These are phyloP conservation scores for Pseudognaphalium luteoalbum DNA, from an alignment of 129 eudicot genomes.

Conservation along the genomic window DNA sequence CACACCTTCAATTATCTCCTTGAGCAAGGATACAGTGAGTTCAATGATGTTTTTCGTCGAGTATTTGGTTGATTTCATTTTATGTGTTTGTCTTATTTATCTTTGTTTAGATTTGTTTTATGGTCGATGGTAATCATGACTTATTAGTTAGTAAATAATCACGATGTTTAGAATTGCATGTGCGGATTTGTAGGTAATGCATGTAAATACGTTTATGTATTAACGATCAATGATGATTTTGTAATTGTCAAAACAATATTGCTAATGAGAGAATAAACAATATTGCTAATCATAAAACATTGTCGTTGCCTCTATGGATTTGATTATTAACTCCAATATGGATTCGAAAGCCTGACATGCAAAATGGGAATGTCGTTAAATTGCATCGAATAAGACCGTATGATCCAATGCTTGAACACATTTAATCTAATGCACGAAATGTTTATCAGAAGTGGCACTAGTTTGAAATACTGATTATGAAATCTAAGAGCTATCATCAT, in stretches of 20 bases:
- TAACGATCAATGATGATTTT: not conserved
- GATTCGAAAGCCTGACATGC: not conserved
- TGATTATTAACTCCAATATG: conserved; percentile 1
- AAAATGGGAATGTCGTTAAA: not conserved
- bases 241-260: not conserved
- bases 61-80: not conserved
- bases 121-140: not conserved
- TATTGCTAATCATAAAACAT: not conserved
- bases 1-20: conserved; percentile 39
- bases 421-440: too few species aligned
- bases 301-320: not conserved
- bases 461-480: not conserved
- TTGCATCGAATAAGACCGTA: too few species aligned
- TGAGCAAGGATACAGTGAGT: conserved; percentile 40
- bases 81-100: conserved; percentile 4
- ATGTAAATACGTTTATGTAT: not conserved
- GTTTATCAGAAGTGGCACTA: not conserved
- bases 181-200: not conserved
- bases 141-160: not conserved
- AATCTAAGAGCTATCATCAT: not conserved
- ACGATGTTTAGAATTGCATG: conserved; percentile 1
- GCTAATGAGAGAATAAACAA: not conserved
- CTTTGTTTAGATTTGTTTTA: not conserved
- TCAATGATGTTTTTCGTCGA: not conserved
- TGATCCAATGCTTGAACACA: too few species aligned